Evolutionary conservation across 441 rosid genomes (phyloP), one percentile per base, ranked within the genome.

Genomic region (Pelargonium fulgidum): DNA sequence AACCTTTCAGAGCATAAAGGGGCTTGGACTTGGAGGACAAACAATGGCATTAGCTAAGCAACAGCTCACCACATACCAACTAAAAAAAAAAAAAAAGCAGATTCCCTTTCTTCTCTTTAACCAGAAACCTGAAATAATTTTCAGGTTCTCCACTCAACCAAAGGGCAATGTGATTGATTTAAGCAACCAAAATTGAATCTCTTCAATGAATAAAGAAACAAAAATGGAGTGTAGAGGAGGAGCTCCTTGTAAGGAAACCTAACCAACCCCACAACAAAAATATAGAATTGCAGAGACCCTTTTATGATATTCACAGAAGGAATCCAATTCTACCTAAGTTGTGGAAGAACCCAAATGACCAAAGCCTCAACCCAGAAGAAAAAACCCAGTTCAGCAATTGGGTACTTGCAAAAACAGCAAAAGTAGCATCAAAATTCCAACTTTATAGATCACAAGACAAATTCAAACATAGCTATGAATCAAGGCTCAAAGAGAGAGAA

Each of bases 1-100:
- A 87, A 79, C 81, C 90, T 90, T 89, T 90, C 89, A 89, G 91
- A 85, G 93, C 82, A 92, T 87, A 90, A 90, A 92, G 95, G 80
- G 68, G 76, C 75, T 56, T 44, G 24, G 24, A 22, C 24, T 22
- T 22, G 24, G n/a, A 47, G 52, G 68, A 79, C 78, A 77, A 78
- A 80, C 76, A 64, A 80, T 73, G 74, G 77, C 74, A 79, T 78
- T 84, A 78, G 82, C 83, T 76, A 83, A 80, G 77, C 71, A 81
- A 86, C 96, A 89, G 93, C 89, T 82, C 88, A 85, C 64, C 56
- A 14, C 72, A 74, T 75, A 44, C 76, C 72, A 76, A 77, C 69
- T 74, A n/a, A n/a, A n/a, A n/a, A n/a, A n/a, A 42, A 75, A 69
- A 77, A 68, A 72, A 87, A 87, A 87, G 91, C 85, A 89, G 89